A percentile compares a stretch with the other conserved stretches of the same genome.
phyloP scores from a whole-genome alignment of 208 protist genomes.

The Crithidia expoeki region DNA sequence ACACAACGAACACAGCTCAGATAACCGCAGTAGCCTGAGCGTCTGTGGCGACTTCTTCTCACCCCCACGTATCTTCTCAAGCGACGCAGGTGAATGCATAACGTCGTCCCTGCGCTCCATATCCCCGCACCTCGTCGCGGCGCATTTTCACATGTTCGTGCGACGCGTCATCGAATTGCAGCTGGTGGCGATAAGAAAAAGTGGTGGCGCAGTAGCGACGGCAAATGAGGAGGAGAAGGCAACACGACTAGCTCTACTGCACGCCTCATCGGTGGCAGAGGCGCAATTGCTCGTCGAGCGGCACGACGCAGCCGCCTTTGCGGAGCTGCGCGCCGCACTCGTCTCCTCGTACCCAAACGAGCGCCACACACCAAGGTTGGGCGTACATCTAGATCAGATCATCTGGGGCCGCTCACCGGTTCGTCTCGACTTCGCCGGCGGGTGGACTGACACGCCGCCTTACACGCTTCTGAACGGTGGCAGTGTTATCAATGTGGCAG shows the following conservation, averaged over 20 bases:
- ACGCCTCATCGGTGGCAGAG: conserved; percentile 1
- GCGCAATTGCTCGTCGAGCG: conserved; percentile 6
- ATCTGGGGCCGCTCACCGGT: conserved; percentile 54
- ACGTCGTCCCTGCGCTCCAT: conserved; percentile 17
- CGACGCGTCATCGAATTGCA: conserved; percentile 30
- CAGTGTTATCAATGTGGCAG: conserved; percentile 62
- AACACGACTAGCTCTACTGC: conserved; percentile 19
- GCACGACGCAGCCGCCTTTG: conserved; percentile 33
- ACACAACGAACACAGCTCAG: no score
- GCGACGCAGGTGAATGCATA: background rate
- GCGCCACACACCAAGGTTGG: conserved; percentile 24
- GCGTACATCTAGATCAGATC: conserved; percentile 48
- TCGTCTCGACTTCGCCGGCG: conserved; percentile 63
- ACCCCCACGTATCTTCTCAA: conserved; percentile 4
- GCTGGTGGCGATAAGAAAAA: conserved; percentile 26
- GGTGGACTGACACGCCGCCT: conserved; percentile 76
- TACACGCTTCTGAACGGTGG: conserved; percentile 55
- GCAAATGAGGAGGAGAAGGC: conserved; percentile 1
- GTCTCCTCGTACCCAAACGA: conserved; percentile 25
- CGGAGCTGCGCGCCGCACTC: conserved; percentile 24
- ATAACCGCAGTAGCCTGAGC: no score
- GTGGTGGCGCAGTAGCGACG: background rate
- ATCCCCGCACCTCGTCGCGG: conserved; percentile 22
- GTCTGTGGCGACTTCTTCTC: background rate
- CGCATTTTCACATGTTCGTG: conserved; percentile 37